Conservation (phyloP, 495 filamentous ascomycete species). For the Penicillium pulvis region DNA sequence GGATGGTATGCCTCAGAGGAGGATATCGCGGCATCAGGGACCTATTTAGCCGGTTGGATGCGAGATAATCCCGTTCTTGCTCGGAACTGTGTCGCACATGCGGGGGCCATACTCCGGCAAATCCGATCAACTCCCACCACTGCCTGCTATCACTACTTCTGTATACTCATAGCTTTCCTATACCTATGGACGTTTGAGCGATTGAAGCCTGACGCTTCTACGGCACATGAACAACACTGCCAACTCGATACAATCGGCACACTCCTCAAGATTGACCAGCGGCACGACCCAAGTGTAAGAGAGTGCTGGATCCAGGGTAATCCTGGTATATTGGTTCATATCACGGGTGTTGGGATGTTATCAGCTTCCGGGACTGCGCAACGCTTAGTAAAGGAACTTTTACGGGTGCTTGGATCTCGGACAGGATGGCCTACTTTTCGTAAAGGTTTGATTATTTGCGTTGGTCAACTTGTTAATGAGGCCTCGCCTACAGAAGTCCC, state of each 20-base stretch:
- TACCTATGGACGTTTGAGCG: background rate
- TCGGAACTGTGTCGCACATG: background rate
- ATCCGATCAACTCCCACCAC: background rate
- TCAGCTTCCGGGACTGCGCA: background rate
- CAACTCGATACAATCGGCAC: background rate
- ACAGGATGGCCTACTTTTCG: conserved; percentile 4
- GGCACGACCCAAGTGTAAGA: background rate
- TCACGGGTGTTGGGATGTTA: background rate
- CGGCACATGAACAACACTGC: background rate
- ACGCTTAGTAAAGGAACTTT: background rate
- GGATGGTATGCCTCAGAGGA: background rate
- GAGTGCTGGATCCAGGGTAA: background rate
- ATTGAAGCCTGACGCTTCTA: background rate
- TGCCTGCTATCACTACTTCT: conserved; percentile 4
- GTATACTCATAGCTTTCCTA: background rate
- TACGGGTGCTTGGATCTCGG: background rate
- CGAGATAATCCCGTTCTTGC: background rate
- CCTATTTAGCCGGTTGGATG: background rate
- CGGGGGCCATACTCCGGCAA: background rate
- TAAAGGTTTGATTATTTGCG: background rate
- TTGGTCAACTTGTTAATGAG: background rate
- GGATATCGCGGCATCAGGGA: background rate
- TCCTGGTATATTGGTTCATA: background rate
- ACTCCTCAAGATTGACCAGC: background rate
- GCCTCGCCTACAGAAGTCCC: too few species aligned